Base-by-base conservation (phyloP, 805 yeast species). In the Saturnispora silvae region DNA sequence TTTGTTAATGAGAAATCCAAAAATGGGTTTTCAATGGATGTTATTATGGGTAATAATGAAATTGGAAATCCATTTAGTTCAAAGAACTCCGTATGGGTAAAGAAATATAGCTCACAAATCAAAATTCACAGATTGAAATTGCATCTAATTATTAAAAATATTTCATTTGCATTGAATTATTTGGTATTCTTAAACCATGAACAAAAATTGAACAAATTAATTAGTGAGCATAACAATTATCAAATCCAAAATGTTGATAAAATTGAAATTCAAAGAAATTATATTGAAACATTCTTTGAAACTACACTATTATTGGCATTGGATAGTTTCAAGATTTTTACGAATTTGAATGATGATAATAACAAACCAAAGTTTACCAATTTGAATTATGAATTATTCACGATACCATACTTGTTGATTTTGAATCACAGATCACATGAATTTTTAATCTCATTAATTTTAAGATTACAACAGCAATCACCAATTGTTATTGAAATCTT, bases 401-500 rank as follows among this genome's bases (percentile, higher is more conserved):
- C 70, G 11, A 60, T 69, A 18, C 78, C 77, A 10, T 63, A 61
- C 43, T 57, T 73, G 48, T 50, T 73, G 48, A 64, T 71, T 35
- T 58, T 69, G 27, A 75, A 75, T 40, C 77, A 72, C 45, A 59
- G 79, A 44, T 67, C 77, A 4, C 63, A 70, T 48, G 77, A 72
- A 45, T 72, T 73, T 45, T 59, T 73, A 54, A 72, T 73, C n/a
- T 71, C 77, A 30, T 50, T 73, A 46, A 65, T 72, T 19, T 47
- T 73, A 35, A 61, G 78, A 49, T 60, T 60, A 35, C 64, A 60
- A 37, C 64, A 60, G 40, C 52, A 47, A 33, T 57, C 61, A 4
- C 61, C 63, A 1, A 39, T 59, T 1, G 47, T 57, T 14, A 46
- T 51, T 41, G 63, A 58, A 31, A 57, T 60, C 31, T 43, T 60